These are phyloP conservation scores for Neofusicoccum sp. DNA, from an alignment of 2,329 filamentous ascomycete genomes.

Conservation along the genomic window DNA sequence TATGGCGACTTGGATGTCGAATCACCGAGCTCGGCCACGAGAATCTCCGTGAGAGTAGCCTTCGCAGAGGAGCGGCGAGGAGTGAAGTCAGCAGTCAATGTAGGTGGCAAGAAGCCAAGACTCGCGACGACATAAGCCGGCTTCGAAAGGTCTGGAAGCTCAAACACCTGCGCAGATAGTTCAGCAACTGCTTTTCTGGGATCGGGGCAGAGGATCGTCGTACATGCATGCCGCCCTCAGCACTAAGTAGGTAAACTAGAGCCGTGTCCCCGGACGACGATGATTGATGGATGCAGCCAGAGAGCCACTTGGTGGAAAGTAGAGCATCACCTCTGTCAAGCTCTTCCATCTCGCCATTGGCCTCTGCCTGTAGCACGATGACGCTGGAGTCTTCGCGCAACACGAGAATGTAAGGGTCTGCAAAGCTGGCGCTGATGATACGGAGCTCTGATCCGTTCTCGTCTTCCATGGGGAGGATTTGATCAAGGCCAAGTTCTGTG, in stretches of 20 bases:
- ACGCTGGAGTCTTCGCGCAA: conserved; percentile 80
- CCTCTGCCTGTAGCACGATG: conserved; percentile 75
- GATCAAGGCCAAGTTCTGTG: conserved; percentile 77
- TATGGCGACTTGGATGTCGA: conserved; percentile 68
- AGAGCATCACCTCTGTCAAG: conserved; percentile 62
- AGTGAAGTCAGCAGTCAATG: conserved; percentile 69
- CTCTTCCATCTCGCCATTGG: conserved; percentile 81
- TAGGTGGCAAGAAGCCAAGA: conserved; percentile 72
- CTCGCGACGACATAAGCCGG: conserved; percentile 74
- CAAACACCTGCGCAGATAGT: conserved; percentile 61
- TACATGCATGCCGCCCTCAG: conserved; percentile 72
- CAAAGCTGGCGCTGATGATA: conserved; percentile 77
- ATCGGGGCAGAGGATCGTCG: conserved; percentile 30
- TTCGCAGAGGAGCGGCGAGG: conserved; percentile 68
- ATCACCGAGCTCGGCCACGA: conserved; percentile 84
- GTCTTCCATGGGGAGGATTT: conserved; percentile 90
- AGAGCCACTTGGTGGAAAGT: conserved; percentile 70
- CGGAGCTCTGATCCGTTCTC: conserved; percentile 81
- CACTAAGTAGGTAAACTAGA: conserved; percentile 74
- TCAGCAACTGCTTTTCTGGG: neutral
- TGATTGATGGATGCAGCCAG: conserved; percentile 78
- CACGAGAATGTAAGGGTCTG: conserved; percentile 81
- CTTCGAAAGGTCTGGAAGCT: conserved; percentile 68
- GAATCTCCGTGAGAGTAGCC: conserved; percentile 73
- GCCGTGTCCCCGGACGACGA: conserved; percentile 55